These are phyloP conservation scores for Fraxinus angustifolia DNA, from an alignment of 305 asterid genomes.

Conservation along the genomic window DNA sequence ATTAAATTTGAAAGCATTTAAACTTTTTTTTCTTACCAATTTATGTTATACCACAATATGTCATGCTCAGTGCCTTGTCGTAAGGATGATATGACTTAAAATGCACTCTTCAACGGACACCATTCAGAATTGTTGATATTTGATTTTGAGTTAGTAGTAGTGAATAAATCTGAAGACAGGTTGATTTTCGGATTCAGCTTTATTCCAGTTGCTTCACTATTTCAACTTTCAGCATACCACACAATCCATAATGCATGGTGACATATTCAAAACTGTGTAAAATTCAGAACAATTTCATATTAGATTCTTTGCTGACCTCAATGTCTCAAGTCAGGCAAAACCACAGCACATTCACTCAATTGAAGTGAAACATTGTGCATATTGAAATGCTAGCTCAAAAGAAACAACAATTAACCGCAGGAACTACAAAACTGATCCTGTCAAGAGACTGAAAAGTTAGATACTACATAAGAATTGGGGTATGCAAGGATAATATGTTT, in stretches of 20 bases:
- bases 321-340: conserved; percentile 10
- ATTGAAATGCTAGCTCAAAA: conserved; percentile 22
- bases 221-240: background rate
- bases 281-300: background rate
- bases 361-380: conserved; percentile 7
- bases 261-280: background rate
- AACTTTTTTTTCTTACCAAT: background rate
- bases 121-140: background rate
- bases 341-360: background rate
- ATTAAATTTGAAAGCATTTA: background rate
- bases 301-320: background rate
- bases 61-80: background rate
- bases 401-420: conserved; percentile 17
- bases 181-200: background rate
- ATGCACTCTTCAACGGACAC: background rate
- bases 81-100: background rate
- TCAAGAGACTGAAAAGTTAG: background rate
- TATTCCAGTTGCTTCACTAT: background rate
- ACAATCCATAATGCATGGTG: background rate
- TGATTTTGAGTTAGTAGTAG: too few species aligned
- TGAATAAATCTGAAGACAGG: background rate
- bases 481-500: conserved; percentile 65
- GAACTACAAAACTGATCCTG: conserved; percentile 42
- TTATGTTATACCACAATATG: background rate
- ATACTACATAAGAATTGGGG: conserved; percentile 35